Percentiles rank a stretch among this genome's conserved stretches.
phyloP scores from a whole-genome alignment of 768 basidiomycete genomes.

The Mycena polygramma region DNA sequence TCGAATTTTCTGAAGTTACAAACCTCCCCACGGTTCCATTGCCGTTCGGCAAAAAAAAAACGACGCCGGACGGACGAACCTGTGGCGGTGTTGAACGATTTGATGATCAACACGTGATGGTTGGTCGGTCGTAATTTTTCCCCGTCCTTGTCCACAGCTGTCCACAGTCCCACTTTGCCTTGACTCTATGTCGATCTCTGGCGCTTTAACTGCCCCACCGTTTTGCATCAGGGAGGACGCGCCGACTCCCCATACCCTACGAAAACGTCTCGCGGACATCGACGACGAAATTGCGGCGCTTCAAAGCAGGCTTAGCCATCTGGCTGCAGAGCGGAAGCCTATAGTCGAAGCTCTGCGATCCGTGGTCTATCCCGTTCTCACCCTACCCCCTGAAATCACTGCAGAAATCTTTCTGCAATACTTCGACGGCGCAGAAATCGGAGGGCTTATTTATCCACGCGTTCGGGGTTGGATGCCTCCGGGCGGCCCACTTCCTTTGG shows the following conservation, averaged over 20 bases:
- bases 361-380: constrained; percentile 15
- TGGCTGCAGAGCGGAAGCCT: constrained; percentile 8
- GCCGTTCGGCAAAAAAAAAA: too few relatives aligned
- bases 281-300: constrained; percentile 1
- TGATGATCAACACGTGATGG: too few relatives aligned
- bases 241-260: background rate
- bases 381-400: constrained; percentile 16
- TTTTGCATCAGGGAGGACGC: too few relatives aligned
- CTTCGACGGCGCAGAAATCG: constrained; percentile 4
- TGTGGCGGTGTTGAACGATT: too few relatives aligned
- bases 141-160: too few relatives aligned
- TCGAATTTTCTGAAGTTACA: too few relatives aligned
- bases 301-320: background rate
- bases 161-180: too few relatives aligned
- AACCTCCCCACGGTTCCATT: too few relatives aligned
- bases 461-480: background rate
- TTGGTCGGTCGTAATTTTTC: too few relatives aligned
- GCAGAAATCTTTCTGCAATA: constrained; percentile 6
- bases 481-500: background rate
- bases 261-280: constrained; percentile 8
- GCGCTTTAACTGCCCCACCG: too few relatives aligned
- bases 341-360: background rate
- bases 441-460: background rate
- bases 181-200: too few relatives aligned
- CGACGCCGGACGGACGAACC: too few relatives aligned